These are phyloP conservation scores for Lecanosticta acicola DNA, from an alignment of 2,329 filamentous ascomycete species.

Conservation along the genomic window DNA sequence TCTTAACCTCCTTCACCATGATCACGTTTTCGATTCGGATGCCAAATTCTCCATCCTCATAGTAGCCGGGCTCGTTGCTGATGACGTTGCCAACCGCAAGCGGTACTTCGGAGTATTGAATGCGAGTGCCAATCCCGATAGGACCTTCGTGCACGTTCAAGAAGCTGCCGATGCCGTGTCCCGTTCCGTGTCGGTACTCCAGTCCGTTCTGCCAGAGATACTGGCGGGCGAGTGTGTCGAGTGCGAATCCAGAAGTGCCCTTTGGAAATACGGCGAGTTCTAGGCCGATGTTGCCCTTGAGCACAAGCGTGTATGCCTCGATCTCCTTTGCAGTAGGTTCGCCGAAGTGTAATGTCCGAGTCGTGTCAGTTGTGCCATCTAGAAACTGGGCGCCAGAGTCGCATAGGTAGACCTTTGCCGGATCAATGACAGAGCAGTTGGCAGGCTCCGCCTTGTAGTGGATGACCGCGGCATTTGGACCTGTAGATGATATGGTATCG, in stretches of 20 bases:
- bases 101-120: slow-evolving; percentile 86
- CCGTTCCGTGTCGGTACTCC: slow-evolving; percentile 93
- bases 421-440: slow-evolving; percentile 76
- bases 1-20: slow-evolving; percentile 83
- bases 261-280: slow-evolving; percentile 87
- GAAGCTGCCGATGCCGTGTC: slow-evolving; percentile 91
- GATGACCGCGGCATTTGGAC: slow-evolving; percentile 86
- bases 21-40: slow-evolving; percentile 96
- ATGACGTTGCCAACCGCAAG: slow-evolving; percentile 89
- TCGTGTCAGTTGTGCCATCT: slow-evolving; percentile 94
- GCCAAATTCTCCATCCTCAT: slow-evolving; percentile 90
- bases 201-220: slow-evolving; percentile 88
- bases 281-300: slow-evolving; percentile 89
- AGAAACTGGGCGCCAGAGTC: slow-evolving; percentile 96
- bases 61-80: slow-evolving; percentile 92
- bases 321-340: slow-evolving; percentile 75
- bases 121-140: slow-evolving; percentile 87
- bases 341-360: slow-evolving; percentile 87
- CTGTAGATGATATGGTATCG: slow-evolving; percentile 91
- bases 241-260: slow-evolving; percentile 85
- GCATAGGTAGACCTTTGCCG: slow-evolving; percentile 81
- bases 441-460: slow-evolving; percentile 88
- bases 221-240: slow-evolving; percentile 84
- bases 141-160: slow-evolving; percentile 97
- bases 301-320: slow-evolving; percentile 84